Percentiles rank a stretch among this genome's conserved stretches.
Evolutionary conservation across 2,329 filamentous ascomycete genomes (phyloP).

Genomic region (Fusarium bactridioides): DNA sequence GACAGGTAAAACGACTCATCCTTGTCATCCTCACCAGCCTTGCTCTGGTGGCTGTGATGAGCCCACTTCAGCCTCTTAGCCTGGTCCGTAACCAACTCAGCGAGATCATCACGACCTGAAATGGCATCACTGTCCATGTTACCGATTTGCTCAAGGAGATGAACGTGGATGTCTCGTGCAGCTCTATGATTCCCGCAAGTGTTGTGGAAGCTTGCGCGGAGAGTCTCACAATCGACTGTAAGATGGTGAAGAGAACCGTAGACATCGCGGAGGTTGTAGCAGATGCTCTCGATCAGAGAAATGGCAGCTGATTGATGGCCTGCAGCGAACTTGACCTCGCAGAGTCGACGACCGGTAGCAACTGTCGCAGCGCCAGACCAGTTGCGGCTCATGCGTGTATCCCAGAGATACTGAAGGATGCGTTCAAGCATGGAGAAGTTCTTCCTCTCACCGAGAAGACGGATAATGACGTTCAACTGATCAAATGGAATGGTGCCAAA

Average conservation of each 20-base stretch:
- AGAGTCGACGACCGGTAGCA: neutral
- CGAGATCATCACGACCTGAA: neutral
- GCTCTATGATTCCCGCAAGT: neutral
- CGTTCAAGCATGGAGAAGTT: conserved; percentile 3
- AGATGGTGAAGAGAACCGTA: neutral
- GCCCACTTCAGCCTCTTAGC: neutral
- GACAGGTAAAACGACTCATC: neutral
- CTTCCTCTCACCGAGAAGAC: neutral
- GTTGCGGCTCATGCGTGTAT: neutral
- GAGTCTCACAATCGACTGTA: neutral
- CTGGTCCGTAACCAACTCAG: neutral
- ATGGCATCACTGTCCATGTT: neutral
- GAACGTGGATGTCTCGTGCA: neutral
- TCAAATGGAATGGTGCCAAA: neutral
- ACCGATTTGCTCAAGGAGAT: neutral
- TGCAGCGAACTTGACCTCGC: neutral
- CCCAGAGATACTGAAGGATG: neutral
- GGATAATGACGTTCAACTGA: neutral
- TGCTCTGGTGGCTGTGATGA: neutral
- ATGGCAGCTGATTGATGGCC: neutral
- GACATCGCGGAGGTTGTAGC: neutral
- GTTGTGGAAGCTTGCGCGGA: neutral
- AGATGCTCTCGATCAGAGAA: neutral
- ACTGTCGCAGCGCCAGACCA: neutral
- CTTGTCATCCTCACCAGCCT: neutral